A percentile compares a stretch with the other conserved stretches of the same genome.
Evolutionary conservation across 495 filamentous ascomycete genomes (phyloP).

Genomic region (Neurospora sp.): DNA sequence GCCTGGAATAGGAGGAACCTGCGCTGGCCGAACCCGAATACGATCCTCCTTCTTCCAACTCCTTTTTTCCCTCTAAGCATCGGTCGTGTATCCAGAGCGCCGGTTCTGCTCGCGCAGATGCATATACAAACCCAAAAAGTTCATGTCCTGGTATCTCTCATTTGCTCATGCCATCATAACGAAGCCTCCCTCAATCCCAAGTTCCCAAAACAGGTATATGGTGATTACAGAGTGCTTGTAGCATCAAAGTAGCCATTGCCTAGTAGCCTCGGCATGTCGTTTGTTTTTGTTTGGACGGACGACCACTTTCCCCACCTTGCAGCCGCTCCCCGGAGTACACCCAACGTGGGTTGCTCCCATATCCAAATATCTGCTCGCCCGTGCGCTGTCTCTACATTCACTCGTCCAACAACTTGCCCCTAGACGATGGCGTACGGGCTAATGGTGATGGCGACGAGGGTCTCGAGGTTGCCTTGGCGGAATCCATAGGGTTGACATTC

Average conservation of each 20-base stretch:
- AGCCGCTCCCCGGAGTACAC: neutral
- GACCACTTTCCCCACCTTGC: neutral
- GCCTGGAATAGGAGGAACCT: neutral
- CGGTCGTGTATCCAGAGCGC: neutral
- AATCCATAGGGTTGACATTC: conserved; percentile 29
- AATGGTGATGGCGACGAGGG: conserved; percentile 60
- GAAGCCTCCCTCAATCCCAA: neutral
- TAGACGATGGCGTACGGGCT: conserved; percentile 31
- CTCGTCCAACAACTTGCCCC: conserved; percentile 30
- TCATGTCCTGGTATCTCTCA: neutral
- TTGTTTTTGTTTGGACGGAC: neutral
- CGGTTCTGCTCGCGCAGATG: neutral
- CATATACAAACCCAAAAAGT: neutral
- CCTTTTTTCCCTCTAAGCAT: neutral
- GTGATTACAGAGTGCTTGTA: neutral
- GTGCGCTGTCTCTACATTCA: conserved; percentile 6
- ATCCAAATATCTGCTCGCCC: neutral
- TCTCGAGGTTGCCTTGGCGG: conserved; percentile 53
- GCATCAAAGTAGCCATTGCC: neutral
- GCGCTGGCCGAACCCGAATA: neutral
- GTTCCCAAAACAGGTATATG: neutral
- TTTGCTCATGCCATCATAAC: neutral
- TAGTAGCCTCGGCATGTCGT: neutral
- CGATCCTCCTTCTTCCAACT: neutral
- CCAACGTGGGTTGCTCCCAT: neutral